These are phyloP conservation scores for Allomyces macrogynus DNA, from an alignment of 192 early-diverging fungal genomes.

Conservation along the genomic window DNA sequence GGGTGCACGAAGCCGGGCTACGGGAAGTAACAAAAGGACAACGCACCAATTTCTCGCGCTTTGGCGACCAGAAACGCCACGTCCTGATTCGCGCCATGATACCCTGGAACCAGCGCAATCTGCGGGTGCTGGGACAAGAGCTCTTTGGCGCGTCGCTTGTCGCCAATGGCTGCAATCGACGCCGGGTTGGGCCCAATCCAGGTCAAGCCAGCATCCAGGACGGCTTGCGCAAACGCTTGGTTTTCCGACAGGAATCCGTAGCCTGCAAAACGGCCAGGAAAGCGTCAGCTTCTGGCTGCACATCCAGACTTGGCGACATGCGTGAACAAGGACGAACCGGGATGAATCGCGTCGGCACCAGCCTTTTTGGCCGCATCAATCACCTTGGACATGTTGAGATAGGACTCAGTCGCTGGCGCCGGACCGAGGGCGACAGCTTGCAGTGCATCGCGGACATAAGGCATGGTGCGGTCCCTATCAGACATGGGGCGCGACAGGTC, in stretches of 20 bases:
- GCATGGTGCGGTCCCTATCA: conserved; percentile 23
- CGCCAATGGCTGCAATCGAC: conserved; percentile 35
- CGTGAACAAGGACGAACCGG: conserved; percentile 8
- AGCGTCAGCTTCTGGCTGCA: too few relatives aligned
- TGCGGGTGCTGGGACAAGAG: conserved; percentile 26
- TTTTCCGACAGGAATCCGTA: conserved; percentile 45
- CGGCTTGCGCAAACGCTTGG: conserved; percentile 28
- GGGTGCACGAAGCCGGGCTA: too few relatives aligned
- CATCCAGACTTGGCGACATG: too few relatives aligned
- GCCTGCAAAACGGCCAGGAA: conserved; percentile 5
- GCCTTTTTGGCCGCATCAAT: conserved; percentile 20
- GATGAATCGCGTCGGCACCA: conserved; percentile 36
- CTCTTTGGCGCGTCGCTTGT: conserved; percentile 36
- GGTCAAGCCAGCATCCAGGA: conserved; percentile 22
- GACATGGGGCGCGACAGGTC: not conserved
- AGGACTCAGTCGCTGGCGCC: conserved; percentile 27
- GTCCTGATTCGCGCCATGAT: conserved; percentile 36
- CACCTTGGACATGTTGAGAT: conserved; percentile 28
- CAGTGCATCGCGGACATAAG: conserved; percentile 28
- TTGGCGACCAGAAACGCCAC: conserved; percentile 23
- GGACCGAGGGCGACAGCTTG: conserved; percentile 33
- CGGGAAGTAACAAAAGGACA: not conserved
- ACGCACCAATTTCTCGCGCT: conserved; percentile 19
- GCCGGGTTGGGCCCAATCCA: conserved; percentile 34
- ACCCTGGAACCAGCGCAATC: conserved; percentile 42